These are phyloP conservation scores for Alternaria solani DNA, from an alignment of 2,329 filamentous ascomycete species.

Conservation along the genomic window DNA sequence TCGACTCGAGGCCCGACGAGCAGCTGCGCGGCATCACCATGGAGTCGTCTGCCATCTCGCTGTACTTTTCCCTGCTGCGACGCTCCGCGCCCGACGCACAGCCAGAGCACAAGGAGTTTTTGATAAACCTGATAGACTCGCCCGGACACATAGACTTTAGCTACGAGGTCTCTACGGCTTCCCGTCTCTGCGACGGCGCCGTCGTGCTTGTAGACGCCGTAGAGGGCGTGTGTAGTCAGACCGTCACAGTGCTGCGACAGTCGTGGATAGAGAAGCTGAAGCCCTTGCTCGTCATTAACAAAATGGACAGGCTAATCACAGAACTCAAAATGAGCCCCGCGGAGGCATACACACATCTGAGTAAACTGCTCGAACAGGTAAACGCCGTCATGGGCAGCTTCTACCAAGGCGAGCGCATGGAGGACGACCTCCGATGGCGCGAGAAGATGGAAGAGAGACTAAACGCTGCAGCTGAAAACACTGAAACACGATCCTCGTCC, in stretches of 20 bases:
- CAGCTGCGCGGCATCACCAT: slow-evolving; percentile 98
- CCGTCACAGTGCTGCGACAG: slow-evolving; percentile 93
- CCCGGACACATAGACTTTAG: slow-evolving; percentile 99
- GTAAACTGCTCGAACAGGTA: slow-evolving; percentile 90
- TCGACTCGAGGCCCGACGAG: slow-evolving; percentile 95
- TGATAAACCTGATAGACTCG: slow-evolving; percentile 97
- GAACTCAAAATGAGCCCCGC: slow-evolving; percentile 91
- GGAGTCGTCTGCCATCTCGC: slow-evolving; percentile 97
- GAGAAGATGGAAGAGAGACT: slow-evolving; percentile 89
- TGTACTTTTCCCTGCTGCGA: slow-evolving; percentile 92
- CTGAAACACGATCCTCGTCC: slow-evolving; percentile 58
- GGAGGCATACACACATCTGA: slow-evolving; percentile 90
- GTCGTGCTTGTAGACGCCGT: slow-evolving; percentile 95
- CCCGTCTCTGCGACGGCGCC: slow-evolving; percentile 90
- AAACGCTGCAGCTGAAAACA: slow-evolving; percentile 73
- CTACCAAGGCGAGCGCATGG: slow-evolving; percentile 97
- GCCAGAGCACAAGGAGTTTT: slow-evolving; percentile 83
- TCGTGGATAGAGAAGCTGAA: slow-evolving; percentile 96
- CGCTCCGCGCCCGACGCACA: slow-evolving; percentile 71
- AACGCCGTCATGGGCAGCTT: slow-evolving; percentile 98
- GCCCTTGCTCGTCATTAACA: slow-evolving; percentile 95
- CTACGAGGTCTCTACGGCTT: slow-evolving; percentile 96
- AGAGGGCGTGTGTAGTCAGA: slow-evolving; percentile 98
- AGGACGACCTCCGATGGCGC: slow-evolving; percentile 95
- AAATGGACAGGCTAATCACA: slow-evolving; percentile 93